Evolutionary conservation across 2,329 filamentous ascomycete species (phyloP), one percentile per base, ranked within the genome.

Genomic region (Xenosphaeropsis pyriputrescens): DNA sequence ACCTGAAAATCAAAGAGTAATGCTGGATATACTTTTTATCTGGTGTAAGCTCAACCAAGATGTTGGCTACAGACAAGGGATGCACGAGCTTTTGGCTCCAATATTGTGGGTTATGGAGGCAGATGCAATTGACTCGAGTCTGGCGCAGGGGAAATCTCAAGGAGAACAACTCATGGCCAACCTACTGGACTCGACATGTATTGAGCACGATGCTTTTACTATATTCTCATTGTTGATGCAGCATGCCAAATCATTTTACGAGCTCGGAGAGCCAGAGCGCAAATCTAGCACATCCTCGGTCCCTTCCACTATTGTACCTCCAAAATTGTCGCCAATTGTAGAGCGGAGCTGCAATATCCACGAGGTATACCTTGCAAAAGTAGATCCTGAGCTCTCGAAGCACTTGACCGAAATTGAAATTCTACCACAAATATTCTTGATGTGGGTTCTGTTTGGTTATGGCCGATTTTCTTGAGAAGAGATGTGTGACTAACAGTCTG

Each of bases 51-150:
- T 93, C 38, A 85, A 96, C 52, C 85, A 85, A 2, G 76, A 80
- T 47, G 70, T 85, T 38, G 85, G 75, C 14, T 98, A 98, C 55
- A 76, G 91, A n/a, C 91, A 98, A 61, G 91, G 91, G 9, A 98
- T 98, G 89, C 91, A 98, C 55, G 91, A 98, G 59, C 65, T 98
- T 32, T 67, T 96, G 12, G 91, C 91, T 0, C 88, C 91, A 0
- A 76, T 98, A 29, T 64, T 95, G 6, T 85, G 85, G 69, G 82
- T 85, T 2, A 63, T 96, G 5, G 76, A 88, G 47, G 69, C 79
- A 48, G 91, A 98, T 60, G 80, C 88, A 6, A 64, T 94, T 36
- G 69, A 83, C 18, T 32, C 33, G 18, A 29, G 22, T 6, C 40
- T 35, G 13, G 36, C 38, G n/a, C 19, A 31, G 26, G 35, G 36